Base-by-base conservation (phyloP, 2,329 filamentous ascomycete genomes). In the Diaporthe velutina region DNA sequence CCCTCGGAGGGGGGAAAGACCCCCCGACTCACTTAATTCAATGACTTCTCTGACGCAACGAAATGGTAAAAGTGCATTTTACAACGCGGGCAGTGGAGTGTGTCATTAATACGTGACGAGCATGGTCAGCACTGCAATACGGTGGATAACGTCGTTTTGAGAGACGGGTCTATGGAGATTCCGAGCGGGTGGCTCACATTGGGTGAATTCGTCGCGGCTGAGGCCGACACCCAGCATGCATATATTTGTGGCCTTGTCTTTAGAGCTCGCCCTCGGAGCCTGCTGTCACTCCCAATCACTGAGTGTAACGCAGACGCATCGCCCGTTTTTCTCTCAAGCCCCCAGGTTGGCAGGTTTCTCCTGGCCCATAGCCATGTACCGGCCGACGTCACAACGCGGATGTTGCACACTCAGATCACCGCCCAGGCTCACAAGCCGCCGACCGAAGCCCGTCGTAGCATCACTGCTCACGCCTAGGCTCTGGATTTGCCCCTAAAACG, bases 381-480 rank as follows among this genome's bases (percentile, higher is more conserved):
- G 12, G 12, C n/a, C 28, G 17, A 33, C 6, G 48, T n/a, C 60
- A 35, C 28, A 15, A 4, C 19, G 1, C n/a, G 7, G 19, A 55
- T 15, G n/a, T 12, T 38, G 30, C 22, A 13, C 3, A 28, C 13
- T 9, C 4, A n/a, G 9, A n/a, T 66, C 28, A n/a, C 42, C 2
- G n/a, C 22, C 7, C 30, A 12, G 8, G 22, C 5, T 38, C n/a
- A 38, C 3, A 19, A 67, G 30, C 19, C 19, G 22, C 22, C 22
- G 7, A n/a, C 5, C 15, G 30, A 50, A 10, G 6, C 4, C 4
- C 4, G 3, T 5, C 4, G 3, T 1, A 0, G 0, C 17, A 9
- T 48, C 9, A 10, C 6, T 22, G n/a, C 22, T 67, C 48, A 38
- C 5, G 9, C 64, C 45, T 13, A 10, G 33, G 48, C n/a, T 19